Conservation (phyloP, 345 rosid genomes). For the Xanthoceras sorbifolium region DNA sequence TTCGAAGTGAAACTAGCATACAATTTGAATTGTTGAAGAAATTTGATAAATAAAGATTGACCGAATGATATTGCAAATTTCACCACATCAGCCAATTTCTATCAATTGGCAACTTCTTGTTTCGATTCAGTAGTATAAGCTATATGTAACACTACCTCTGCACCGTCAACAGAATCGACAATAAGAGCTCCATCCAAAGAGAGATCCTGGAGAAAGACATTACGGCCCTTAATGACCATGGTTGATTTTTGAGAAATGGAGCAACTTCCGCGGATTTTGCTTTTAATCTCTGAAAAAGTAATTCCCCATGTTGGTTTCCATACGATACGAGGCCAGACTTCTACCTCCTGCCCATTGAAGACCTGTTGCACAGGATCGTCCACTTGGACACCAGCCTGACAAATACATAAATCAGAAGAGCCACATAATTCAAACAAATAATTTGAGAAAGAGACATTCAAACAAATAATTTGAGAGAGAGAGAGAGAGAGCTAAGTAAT, state of each 20-base stretch:
- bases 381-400: conserved; percentile 73
- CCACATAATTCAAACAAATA: not conserved
- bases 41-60: not conserved
- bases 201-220: conserved; percentile 57
- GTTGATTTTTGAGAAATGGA: conserved; percentile 73
- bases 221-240: conserved; percentile 65
- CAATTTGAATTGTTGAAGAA: not conserved
- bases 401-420: conserved; percentile 21
- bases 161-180: conserved; percentile 64
- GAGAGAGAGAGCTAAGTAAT: not conserved
- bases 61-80: not conserved
- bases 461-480: not conserved
- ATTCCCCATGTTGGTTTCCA: conserved; percentile 96
- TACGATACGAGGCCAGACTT: conserved; percentile 82
- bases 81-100: not conserved
- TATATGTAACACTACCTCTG: conserved; percentile 58
- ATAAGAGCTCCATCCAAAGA: conserved; percentile 81
- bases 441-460: not conserved
- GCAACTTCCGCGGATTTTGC: conserved; percentile 61
- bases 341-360: conserved; percentile 90
- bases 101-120: not conserved
- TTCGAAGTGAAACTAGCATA: not conserved
- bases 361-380: conserved; percentile 62
- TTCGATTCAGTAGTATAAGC: not conserved
- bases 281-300: conserved; percentile 68